Base-by-base conservation (phyloP, 768 basidiomycete species). In the Tylopilus rubrobrunneus region DNA sequence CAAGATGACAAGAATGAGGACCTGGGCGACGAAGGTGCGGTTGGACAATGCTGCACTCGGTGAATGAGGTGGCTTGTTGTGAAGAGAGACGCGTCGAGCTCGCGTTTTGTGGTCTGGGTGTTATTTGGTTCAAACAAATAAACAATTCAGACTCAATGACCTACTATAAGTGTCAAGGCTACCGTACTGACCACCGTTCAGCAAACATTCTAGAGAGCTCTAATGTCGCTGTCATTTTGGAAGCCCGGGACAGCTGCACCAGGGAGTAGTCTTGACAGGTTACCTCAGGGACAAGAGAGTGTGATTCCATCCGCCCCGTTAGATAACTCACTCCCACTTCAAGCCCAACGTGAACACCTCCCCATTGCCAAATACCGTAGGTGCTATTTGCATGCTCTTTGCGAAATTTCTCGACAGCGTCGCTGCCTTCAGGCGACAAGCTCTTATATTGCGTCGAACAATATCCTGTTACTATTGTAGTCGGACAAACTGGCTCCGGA, bases 401-500 rank as follows among this genome's bases (percentile, higher is more conserved):
- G 4, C 9, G 6, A 25, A 7, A 23, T 48, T 44, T 28, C n/a
- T 49, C 53, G 33, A 33, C 37, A 23, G 33, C 39, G 2, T 37
- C 6, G 46, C 9, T 27, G 34, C 23, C 19, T 44, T 28, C 66
- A 95, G 92, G 84, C 48, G 79, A 91, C 43, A 86, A 84, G 56
- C 74, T 98, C 3, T 71, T 98, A 8, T 89, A 91, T 63, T 85
- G 86, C 53, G 71, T 98, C 25, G 96, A 98, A 72, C 84, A 81
- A 49, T 80, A 87, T 65, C 87, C 87, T 5, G 87, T 94, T 9
- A 78, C 86, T 2, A 91, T 98, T 47, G 85, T 98, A 6, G 89
- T 96, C 9, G 96, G 90, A 9, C 90, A 98, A 64, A 98, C 97
- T 0, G 97, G 97, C 3, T 97, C 91, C 54, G 97, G 97, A 44